phyloP scores from a whole-genome alignment of 2,329 filamentous ascomycete species.

The Talaromyces pinophilus region DNA sequence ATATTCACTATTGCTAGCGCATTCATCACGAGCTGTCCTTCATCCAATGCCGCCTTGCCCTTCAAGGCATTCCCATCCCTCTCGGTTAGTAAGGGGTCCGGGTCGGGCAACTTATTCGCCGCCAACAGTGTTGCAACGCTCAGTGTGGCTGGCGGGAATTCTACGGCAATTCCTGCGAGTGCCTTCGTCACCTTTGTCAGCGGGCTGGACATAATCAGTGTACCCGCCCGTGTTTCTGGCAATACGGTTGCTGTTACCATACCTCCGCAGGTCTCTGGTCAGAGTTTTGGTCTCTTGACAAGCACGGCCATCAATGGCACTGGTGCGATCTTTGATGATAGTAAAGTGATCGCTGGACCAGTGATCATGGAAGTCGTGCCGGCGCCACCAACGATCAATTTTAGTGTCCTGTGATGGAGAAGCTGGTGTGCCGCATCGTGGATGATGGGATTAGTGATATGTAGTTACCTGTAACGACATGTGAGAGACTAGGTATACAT shows the following conservation, averaged over 20 bases:
- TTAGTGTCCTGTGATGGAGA: slow-evolving; percentile 7
- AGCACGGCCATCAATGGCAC: slow-evolving; percentile 24
- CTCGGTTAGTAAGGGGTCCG: slow-evolving; percentile 22
- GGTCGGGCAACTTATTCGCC: slow-evolving; percentile 19
- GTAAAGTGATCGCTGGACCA: slow-evolving; percentile 36
- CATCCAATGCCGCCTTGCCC: slow-evolving; percentile 56
- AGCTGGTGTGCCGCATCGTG: neutral
- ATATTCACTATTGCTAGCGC: slow-evolving; percentile 66
- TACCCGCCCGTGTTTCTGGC: slow-evolving; percentile 29
- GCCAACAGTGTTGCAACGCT: slow-evolving; percentile 4
- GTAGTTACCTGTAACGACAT: neutral
- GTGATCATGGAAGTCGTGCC: slow-evolving; percentile 37
- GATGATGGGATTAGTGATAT: neutral
- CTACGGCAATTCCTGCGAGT: slow-evolving; percentile 9
- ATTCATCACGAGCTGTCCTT: slow-evolving; percentile 62
- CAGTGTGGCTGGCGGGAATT: neutral
- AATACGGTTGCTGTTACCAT: slow-evolving; percentile 24
- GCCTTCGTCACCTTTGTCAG: slow-evolving; percentile 31
- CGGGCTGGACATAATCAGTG: slow-evolving; percentile 30
- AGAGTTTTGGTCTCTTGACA: slow-evolving; percentile 36
- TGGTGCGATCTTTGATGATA: slow-evolving; percentile 27
- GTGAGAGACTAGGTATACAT: neutral
- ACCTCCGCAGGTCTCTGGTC: slow-evolving; percentile 25
- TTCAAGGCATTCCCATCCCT: slow-evolving; percentile 63
- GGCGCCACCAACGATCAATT: slow-evolving; percentile 24